phyloP scores from a whole-genome alignment of 1,284 basidiomycete species.

The Leccinum griseonigrum region DNA sequence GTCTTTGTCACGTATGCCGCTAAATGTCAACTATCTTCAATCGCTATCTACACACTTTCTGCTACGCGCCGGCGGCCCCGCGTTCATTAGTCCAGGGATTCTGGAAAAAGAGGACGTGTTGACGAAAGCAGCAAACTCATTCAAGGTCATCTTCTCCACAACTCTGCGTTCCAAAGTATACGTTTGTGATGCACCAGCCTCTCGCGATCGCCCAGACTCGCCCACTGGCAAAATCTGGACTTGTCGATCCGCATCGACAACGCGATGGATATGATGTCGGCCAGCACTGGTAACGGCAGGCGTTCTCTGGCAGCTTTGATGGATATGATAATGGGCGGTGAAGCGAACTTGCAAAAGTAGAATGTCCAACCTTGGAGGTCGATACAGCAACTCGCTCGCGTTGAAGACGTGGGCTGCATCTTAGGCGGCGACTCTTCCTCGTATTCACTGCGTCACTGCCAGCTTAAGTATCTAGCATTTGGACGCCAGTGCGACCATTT shows the following conservation, averaged over 20 bases:
- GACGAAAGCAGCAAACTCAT: constrained; percentile 23
- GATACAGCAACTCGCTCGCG: constrained; percentile 20
- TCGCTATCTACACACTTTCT: constrained; percentile 39
- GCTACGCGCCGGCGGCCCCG: constrained; percentile 11
- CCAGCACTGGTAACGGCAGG: constrained; percentile 18
- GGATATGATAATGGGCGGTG: constrained; percentile 39
- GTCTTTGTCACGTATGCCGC: constrained; percentile 39
- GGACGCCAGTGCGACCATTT: constrained; percentile 35
- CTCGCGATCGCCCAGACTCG: constrained; percentile 42
- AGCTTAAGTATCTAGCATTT: constrained; percentile 34
- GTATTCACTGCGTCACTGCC: not conserved
- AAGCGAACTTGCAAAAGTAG: constrained; percentile 26
- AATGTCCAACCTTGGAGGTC: not conserved
- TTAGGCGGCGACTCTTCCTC: constrained; percentile 25
- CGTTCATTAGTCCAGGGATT: constrained; percentile 2
- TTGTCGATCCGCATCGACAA: constrained; percentile 38
- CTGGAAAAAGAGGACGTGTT: not conserved
- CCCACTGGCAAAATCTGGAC: too few species aligned
- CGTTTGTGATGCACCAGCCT: too few species aligned
- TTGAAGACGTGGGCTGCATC: constrained; percentile 44
- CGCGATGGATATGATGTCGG: constrained; percentile 48
- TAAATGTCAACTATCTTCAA: constrained; percentile 30
- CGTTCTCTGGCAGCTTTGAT: constrained; percentile 38
- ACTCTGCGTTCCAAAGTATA: too few species aligned
- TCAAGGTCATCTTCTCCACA: constrained; percentile 32